Evolutionary conservation across 306 rosid genomes (phyloP).

Genomic region (Abrus pulchellus): DNA sequence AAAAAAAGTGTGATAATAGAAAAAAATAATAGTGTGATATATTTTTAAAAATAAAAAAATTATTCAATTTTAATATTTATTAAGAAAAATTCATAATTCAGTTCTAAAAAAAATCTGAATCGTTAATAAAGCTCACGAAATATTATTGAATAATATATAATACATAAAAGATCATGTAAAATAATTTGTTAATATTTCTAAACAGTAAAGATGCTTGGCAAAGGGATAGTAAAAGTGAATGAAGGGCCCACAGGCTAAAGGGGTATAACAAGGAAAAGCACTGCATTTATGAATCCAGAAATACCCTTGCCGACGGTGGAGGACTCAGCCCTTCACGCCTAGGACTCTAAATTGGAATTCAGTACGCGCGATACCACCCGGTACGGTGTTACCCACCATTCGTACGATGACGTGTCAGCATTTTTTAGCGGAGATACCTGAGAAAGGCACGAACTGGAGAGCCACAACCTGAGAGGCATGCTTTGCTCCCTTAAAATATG

Average conservation of each 20-base stretch:
- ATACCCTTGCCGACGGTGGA: slow-evolving; percentile 45
- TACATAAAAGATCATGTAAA: too few relatives aligned
- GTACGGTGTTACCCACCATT: background rate
- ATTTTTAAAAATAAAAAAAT: too few relatives aligned
- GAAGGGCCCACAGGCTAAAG: background rate
- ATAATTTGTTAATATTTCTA: too few relatives aligned
- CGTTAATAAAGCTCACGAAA: too few relatives aligned
- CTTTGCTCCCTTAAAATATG: slow-evolving; percentile 32
- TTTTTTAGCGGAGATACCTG: background rate
- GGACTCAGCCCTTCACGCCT: background rate
- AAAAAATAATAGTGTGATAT: too few relatives aligned
- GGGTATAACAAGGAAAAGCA: slow-evolving; percentile 2
- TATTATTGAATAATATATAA: too few relatives aligned
- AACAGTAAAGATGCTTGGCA: background rate
- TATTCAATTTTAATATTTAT: too few relatives aligned
- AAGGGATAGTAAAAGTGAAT: background rate
- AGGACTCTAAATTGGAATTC: slow-evolving; percentile 8
- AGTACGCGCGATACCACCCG: background rate
- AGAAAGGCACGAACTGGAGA: slow-evolving; percentile 17
- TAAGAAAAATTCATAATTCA: too few relatives aligned
- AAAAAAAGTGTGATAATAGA: too few relatives aligned
- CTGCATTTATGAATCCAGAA: background rate
- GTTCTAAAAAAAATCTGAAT: too few relatives aligned
- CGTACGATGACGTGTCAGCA: slow-evolving; percentile 44
- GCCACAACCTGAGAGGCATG: background rate